Conservation (phyloP, 768 basidiomycete species). For the Tulasnella sp. region DNA sequence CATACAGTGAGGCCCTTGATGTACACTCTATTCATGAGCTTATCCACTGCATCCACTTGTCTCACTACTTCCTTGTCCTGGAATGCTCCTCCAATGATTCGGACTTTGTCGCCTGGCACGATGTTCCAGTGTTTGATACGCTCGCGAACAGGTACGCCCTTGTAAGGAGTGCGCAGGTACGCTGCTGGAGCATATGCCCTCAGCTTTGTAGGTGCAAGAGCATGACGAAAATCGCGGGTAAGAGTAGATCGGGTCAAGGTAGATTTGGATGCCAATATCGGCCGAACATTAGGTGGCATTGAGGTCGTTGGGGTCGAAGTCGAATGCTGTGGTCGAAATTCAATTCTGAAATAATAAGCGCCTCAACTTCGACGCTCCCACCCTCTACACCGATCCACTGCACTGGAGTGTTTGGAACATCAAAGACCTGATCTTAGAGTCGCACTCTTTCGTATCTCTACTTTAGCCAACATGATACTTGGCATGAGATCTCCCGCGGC, state of each 20-base stretch:
- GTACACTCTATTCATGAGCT: constrained; percentile 56
- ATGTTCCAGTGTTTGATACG: constrained; percentile 83
- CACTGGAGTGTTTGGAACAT: too few species aligned
- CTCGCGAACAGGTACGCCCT: constrained; percentile 30
- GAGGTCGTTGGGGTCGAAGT: too few species aligned
- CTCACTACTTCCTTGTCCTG: constrained; percentile 30
- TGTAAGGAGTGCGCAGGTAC: not conserved
- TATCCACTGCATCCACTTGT: constrained; percentile 57
- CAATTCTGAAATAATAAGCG: too few species aligned
- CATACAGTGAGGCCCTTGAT: constrained; percentile 39
- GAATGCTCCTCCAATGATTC: constrained; percentile 48
- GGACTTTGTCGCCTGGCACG: constrained; percentile 72
- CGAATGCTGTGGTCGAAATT: too few species aligned
- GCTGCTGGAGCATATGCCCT: not conserved
- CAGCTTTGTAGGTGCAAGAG: constrained; percentile 7
- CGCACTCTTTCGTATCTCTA: too few species aligned
- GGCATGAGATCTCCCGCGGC: too few species aligned
- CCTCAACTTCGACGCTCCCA: too few species aligned
- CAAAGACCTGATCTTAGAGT: too few species aligned
- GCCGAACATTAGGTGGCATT: too few species aligned
- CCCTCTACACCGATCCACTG: too few species aligned
- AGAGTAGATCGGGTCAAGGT: not conserved
- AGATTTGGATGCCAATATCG: too few species aligned
- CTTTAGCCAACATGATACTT: too few species aligned
- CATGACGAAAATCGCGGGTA: constrained; percentile 12